A percentile compares a stretch with the other conserved stretches of the same genome.
Conservation (phyloP, 2,329 filamentous ascomycete species). For the Diaporthe vaccinii region DNA sequence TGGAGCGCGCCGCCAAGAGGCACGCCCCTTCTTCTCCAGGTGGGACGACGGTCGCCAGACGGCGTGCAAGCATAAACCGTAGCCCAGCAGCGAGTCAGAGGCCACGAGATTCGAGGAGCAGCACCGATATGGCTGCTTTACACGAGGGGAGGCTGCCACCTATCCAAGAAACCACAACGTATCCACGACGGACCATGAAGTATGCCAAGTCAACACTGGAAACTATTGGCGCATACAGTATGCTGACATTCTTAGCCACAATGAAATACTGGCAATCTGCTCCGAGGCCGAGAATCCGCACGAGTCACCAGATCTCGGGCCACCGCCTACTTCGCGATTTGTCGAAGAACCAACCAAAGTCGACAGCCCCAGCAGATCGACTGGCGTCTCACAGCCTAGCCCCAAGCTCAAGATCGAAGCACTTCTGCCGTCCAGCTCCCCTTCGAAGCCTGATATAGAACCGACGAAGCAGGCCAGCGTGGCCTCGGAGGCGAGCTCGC, state of each 20-base stretch:
- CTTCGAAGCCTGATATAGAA: slow-evolving; percentile 44
- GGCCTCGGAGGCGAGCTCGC: slow-evolving; percentile 48
- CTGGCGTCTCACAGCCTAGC: slow-evolving; percentile 31
- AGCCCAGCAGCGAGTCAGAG: slow-evolving; percentile 70
- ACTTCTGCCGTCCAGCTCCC: slow-evolving; percentile 22
- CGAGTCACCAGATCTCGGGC: slow-evolving; percentile 78
- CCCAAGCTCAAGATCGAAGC: slow-evolving; percentile 37
- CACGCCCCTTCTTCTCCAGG: slow-evolving; percentile 52
- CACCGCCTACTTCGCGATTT: slow-evolving; percentile 70
- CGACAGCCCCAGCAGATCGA: slow-evolving; percentile 58
- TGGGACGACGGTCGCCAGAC: slow-evolving; percentile 57
- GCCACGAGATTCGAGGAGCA: slow-evolving; percentile 65
- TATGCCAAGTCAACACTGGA: slow-evolving; percentile 54
- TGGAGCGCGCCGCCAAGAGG: slow-evolving; percentile 68
- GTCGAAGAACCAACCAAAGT: slow-evolving; percentile 69
- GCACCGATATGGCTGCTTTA: slow-evolving; percentile 63
- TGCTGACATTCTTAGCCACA: slow-evolving; percentile 61
- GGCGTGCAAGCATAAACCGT: slow-evolving; percentile 57
- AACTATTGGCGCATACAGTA: not conserved
- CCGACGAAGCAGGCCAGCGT: slow-evolving; percentile 42
- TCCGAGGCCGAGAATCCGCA: slow-evolving; percentile 62
- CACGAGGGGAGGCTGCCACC: slow-evolving; percentile 72
- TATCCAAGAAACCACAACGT: slow-evolving; percentile 78
- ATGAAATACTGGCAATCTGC: slow-evolving; percentile 73
- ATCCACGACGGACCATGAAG: slow-evolving; percentile 77